Percentiles rank a stretch among this genome's conserved stretches.
These are phyloP conservation scores for Silene vulgaris DNA, from an alignment of 179 eudicot species.

Conservation along the genomic window DNA sequence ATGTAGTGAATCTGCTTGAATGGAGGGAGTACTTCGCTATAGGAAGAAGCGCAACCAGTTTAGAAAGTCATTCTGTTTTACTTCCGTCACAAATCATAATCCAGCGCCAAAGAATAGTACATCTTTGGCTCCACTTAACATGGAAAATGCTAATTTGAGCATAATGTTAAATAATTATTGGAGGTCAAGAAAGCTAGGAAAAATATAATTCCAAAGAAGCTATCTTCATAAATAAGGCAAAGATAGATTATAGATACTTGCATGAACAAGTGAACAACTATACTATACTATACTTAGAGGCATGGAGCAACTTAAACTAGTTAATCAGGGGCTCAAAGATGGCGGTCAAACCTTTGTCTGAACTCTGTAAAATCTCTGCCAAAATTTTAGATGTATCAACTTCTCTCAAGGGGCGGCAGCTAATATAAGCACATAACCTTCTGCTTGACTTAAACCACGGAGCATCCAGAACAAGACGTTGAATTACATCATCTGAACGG, in stretches of 20 bases:
- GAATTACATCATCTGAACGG: conserved; percentile 62
- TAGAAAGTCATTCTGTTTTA: too few relatives aligned
- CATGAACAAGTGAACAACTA: neutral
- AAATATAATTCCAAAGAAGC: neutral
- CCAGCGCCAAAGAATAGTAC: too few relatives aligned
- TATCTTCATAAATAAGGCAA: neutral
- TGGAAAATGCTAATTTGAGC: too few relatives aligned
- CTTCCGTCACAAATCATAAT: too few relatives aligned
- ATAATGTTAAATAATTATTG: neutral
- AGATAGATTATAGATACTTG: neutral
- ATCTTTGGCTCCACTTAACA: too few relatives aligned
- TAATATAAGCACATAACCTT: conserved; percentile 86
- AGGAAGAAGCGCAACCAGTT: too few relatives aligned
- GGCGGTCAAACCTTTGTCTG: conserved; percentile 42
- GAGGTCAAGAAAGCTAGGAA: neutral
- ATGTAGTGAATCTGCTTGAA: too few relatives aligned
- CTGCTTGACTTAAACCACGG: conserved; percentile 85
- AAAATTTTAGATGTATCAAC: conserved; percentile 71
- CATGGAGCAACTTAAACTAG: neutral
- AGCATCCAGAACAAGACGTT: conserved; percentile 57
- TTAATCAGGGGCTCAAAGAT: neutral
- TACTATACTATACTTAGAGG: neutral
- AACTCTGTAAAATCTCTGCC: conserved; percentile 48
- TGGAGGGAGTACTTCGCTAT: too few relatives aligned
- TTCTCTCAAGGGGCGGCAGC: conserved; percentile 86